Conservation (phyloP, 441 rosid species). For the Biscutella auriculata region DNA sequence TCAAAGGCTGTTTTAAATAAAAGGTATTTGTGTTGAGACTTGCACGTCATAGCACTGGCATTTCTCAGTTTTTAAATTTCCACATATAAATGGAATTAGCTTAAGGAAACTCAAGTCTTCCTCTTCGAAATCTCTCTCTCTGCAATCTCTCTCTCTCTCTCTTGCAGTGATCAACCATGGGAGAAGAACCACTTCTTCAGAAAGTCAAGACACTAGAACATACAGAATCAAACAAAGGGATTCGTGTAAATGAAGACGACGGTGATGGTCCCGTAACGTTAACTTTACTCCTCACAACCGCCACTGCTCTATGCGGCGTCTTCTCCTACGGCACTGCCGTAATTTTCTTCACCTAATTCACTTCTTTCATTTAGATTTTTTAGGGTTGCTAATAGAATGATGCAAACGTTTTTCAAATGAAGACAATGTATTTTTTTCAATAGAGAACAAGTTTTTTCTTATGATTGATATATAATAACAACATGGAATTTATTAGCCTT, state of each 20-base stretch:
- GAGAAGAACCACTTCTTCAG: conserved; percentile 17
- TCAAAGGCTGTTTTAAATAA: neutral
- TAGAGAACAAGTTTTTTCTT: too few species aligned
- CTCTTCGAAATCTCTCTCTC: neutral
- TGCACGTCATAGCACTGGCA: conserved; percentile 13
- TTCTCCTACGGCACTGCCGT: conserved; percentile 27
- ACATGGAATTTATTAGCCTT: too few species aligned
- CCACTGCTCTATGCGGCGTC: conserved; percentile 19
- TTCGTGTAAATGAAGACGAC: neutral
- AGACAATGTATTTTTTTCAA: too few species aligned
- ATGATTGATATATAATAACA: too few species aligned
- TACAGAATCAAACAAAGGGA: conserved; percentile 3
- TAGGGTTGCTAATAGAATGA: too few species aligned
- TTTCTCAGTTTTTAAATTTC: neutral
- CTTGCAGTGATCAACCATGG: conserved; percentile 11
- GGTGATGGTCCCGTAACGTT: conserved; percentile 14
- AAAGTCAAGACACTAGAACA: conserved; percentile 3
- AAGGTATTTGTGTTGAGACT: neutral
- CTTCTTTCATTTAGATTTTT: neutral
- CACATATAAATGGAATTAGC: neutral
- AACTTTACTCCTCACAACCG: conserved; percentile 14
- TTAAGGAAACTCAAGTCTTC: neutral
- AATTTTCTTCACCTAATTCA: neutral
- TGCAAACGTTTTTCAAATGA: too few species aligned
- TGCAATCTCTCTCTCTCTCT: neutral